Percentiles rank a stretch among this genome's conserved stretches.
Evolutionary conservation across 2,329 filamentous ascomycete genomes (phyloP).

Genomic region (Monosporascus sp.): DNA sequence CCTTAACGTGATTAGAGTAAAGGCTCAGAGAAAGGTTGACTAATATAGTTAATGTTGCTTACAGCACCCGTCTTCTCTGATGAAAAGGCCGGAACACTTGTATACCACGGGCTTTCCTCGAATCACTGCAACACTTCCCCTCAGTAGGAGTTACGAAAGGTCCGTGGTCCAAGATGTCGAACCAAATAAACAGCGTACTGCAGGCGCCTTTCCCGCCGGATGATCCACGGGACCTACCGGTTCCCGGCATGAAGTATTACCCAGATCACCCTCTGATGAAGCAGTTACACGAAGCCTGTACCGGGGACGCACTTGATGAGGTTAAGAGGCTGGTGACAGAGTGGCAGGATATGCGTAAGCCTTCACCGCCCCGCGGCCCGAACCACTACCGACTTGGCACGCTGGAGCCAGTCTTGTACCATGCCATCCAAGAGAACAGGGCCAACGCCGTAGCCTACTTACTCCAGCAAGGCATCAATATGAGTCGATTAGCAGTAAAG

Average conservation of each 20-base stretch:
- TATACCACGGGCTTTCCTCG: too few species aligned
- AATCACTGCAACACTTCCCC: too few species aligned
- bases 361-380: constrained; percentile 1
- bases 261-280: constrained; percentile 7
- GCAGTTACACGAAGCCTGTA: constrained; percentile 4
- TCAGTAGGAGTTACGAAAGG: too few species aligned
- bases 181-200: too few species aligned
- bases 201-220: not conserved
- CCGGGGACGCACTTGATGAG: constrained; percentile 1
- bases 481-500: not conserved
- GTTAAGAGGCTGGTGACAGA: constrained; percentile 2
- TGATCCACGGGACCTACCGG: constrained; percentile 3
- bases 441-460: constrained; percentile 4
- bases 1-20: too few species aligned
- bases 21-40: too few species aligned
- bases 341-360: constrained; percentile 2
- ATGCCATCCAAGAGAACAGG: constrained; percentile 4
- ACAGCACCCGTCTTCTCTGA: too few species aligned
- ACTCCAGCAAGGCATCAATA: constrained; percentile 1
- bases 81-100: too few species aligned
- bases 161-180: too few species aligned
- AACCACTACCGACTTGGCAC: constrained; percentile 3
- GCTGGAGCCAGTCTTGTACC: constrained; percentile 3
- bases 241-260: constrained; percentile 5
- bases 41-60: too few species aligned